Percentiles rank a stretch among this genome's conserved stretches.
phyloP scores from a whole-genome alignment of 495 filamentous ascomycete genomes.

The Lichenothelia convexa region DNA sequence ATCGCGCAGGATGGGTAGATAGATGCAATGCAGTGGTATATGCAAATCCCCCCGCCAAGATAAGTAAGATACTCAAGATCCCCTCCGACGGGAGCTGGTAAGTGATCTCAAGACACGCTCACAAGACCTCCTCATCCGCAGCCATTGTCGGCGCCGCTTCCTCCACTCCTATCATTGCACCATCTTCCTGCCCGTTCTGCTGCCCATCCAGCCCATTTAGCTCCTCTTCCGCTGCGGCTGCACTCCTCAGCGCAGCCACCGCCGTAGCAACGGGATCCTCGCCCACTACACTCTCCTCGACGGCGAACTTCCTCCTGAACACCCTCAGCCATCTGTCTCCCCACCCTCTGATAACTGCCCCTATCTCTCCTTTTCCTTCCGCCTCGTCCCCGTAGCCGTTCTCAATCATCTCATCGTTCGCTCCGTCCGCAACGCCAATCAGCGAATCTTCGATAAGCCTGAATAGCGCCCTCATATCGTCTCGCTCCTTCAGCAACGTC shows the following conservation, averaged over 20 bases:
- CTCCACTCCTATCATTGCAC: not conserved
- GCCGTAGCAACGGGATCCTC: constrained; percentile 16
- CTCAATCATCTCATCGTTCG: constrained; percentile 52
- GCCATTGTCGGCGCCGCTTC: not conserved
- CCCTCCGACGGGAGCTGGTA: too few relatives aligned
- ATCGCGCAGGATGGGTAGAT: too few relatives aligned
- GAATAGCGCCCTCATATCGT: constrained; percentile 62
- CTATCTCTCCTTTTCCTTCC: constrained; percentile 27
- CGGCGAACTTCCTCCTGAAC: constrained; percentile 60
- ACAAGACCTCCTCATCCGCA: not conserved
- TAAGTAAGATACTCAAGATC: too few relatives aligned
- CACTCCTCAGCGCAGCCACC: constrained; percentile 9
- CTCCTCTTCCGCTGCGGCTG: too few relatives aligned
- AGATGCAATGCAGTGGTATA: too few relatives aligned
- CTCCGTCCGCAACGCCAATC: constrained; percentile 49
- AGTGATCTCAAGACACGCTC: not conserved
- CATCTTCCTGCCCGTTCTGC: not conserved
- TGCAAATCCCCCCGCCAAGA: too few relatives aligned
- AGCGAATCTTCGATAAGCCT: constrained; percentile 63
- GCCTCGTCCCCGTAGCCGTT: constrained; percentile 28
- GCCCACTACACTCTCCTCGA: constrained; percentile 50
- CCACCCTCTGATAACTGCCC: constrained; percentile 60
- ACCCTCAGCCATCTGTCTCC: constrained; percentile 71
- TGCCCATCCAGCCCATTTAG: too few relatives aligned
- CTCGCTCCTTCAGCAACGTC: constrained; percentile 44